These are phyloP conservation scores for Teunomyces pallodes DNA, from an alignment of 805 yeast species.

Conservation along the genomic window DNA sequence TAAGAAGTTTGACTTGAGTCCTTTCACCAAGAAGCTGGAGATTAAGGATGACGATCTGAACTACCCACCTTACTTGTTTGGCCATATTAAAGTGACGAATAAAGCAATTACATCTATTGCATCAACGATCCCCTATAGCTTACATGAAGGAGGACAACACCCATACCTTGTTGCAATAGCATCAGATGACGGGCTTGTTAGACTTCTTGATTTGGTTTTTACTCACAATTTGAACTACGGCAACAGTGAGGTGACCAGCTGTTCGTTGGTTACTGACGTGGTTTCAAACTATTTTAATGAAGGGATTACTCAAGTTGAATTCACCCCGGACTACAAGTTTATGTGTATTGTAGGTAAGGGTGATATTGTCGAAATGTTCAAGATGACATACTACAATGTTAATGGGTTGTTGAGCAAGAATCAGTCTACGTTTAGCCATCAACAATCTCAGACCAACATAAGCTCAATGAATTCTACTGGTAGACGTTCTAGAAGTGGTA, in stretches of 20 bases:
- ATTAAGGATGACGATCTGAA: slow-evolving; percentile 1
- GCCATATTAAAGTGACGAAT: slow-evolving; percentile 62
- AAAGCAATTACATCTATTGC: slow-evolving; percentile 52
- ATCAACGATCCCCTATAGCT: slow-evolving; percentile 26
- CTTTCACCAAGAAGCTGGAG: slow-evolving; percentile 14
- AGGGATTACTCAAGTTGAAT: slow-evolving; percentile 51
- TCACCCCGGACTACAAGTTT: slow-evolving; percentile 49
- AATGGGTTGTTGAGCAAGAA: slow-evolving; percentile 27
- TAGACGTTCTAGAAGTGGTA: slow-evolving; percentile 39
- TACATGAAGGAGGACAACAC: slow-evolving; percentile 17
- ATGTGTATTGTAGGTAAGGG: slow-evolving; percentile 53
- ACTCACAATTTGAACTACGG: slow-evolving; percentile 30
- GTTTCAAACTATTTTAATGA: slow-evolving; percentile 63
- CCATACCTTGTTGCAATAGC: slow-evolving; percentile 50
- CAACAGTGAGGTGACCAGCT: slow-evolving; percentile 6
- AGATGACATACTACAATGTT: slow-evolving; percentile 40
- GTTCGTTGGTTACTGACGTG: slow-evolving; percentile 45
- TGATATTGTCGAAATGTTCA: slow-evolving; percentile 43
- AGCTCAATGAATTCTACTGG: slow-evolving; percentile 13
- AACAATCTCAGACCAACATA: slow-evolving; percentile 8
- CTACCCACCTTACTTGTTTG: slow-evolving; percentile 28
- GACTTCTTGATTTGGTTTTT: slow-evolving; percentile 51
- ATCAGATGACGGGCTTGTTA: slow-evolving; percentile 62
- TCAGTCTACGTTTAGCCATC: slow-evolving; percentile 4
- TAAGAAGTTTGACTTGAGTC: slow-evolving; percentile 35